Conservation (phyloP, 1,139 yeast genomes). For the Sugiyamaella sp. region DNA sequence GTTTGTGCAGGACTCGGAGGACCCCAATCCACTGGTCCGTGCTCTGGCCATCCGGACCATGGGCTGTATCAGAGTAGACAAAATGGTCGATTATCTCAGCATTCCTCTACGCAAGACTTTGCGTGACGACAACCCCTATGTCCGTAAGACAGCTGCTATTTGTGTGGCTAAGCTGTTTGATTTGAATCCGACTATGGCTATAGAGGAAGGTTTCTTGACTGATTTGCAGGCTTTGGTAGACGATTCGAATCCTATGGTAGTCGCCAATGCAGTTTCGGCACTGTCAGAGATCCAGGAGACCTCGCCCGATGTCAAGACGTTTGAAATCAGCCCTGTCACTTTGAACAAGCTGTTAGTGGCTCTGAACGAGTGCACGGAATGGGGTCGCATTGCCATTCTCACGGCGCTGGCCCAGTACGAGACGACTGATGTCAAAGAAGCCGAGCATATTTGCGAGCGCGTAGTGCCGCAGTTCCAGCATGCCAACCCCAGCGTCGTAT, state of each 20-base stretch:
- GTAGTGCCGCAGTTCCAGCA: slow-evolving; percentile 96
- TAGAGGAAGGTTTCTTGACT: slow-evolving; percentile 84
- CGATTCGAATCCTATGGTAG: slow-evolving; percentile 94
- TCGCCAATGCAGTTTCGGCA: slow-evolving; percentile 86
- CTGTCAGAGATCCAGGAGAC: slow-evolving; percentile 78
- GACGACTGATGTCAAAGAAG: slow-evolving; percentile 62
- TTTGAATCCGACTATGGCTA: slow-evolving; percentile 74
- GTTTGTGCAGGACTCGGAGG: slow-evolving; percentile 91
- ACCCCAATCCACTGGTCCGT: slow-evolving; percentile 93
- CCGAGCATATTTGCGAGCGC: slow-evolving; percentile 84
- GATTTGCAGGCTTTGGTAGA: slow-evolving; percentile 69
- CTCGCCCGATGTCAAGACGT: slow-evolving; percentile 56
- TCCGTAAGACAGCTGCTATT: slow-evolving; percentile 95
- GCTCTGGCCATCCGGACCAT: slow-evolving; percentile 97
- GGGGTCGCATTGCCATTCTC: slow-evolving; percentile 95
- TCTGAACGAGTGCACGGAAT: slow-evolving; percentile 95
- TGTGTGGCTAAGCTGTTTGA: slow-evolving; percentile 96
- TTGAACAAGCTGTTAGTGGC: slow-evolving; percentile 74
- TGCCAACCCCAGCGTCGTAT: slow-evolving; percentile 93
- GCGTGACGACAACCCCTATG: slow-evolving; percentile 94
- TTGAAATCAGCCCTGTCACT: slow-evolving; percentile 49
- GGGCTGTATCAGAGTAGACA: slow-evolving; percentile 97
- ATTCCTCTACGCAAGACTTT: slow-evolving; percentile 84
- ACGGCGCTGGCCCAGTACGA: slow-evolving; percentile 75
- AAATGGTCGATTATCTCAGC: slow-evolving; percentile 93